Evolutionary conservation across 192 early-diverging fungal genomes (phyloP).

Genomic region (Backusella mclennaniae): DNA sequence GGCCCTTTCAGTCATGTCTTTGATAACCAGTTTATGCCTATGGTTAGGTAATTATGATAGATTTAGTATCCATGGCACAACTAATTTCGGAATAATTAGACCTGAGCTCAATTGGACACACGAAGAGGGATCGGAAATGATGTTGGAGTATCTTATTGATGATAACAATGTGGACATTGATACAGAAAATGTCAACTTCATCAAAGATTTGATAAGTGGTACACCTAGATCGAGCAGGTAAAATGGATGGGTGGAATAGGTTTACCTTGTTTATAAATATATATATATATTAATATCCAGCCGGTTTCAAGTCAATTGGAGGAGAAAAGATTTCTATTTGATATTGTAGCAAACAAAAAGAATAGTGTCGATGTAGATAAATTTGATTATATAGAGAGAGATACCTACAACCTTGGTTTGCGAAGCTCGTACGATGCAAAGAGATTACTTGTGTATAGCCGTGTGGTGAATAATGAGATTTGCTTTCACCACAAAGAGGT

Average conservation of each 20-base stretch:
- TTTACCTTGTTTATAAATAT: neutral
- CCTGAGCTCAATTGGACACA: conserved; percentile 65
- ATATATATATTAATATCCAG: neutral
- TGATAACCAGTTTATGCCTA: conserved; percentile 86
- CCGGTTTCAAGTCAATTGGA: conserved; percentile 24
- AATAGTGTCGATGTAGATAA: conserved; percentile 96
- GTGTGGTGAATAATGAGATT: conserved; percentile 88
- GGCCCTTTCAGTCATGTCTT: conserved; percentile 96
- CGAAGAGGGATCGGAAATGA: conserved; percentile 79
- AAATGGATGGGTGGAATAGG: neutral
- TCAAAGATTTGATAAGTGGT: conserved; percentile 75
- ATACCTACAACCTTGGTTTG: conserved; percentile 80
- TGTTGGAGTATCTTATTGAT: conserved; percentile 80
- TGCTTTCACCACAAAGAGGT: conserved; percentile 89
- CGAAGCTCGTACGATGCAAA: conserved; percentile 47
- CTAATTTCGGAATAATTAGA: neutral
- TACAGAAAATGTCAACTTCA: conserved; percentile 54
- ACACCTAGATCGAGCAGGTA: conserved; percentile 44
- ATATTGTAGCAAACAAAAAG: conserved; percentile 95
- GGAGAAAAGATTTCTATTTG: conserved; percentile 79
- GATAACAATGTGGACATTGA: conserved; percentile 70
- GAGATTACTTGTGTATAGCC: conserved; percentile 75
- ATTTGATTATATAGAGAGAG: conserved; percentile 77
- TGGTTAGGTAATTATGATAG: conserved; percentile 31
- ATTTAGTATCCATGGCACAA: neutral